A percentile compares a stretch with the other conserved stretches of the same genome.
These are phyloP conservation scores for Isabelozyma gotoi DNA, from an alignment of 805 yeast species.

Conservation along the genomic window DNA sequence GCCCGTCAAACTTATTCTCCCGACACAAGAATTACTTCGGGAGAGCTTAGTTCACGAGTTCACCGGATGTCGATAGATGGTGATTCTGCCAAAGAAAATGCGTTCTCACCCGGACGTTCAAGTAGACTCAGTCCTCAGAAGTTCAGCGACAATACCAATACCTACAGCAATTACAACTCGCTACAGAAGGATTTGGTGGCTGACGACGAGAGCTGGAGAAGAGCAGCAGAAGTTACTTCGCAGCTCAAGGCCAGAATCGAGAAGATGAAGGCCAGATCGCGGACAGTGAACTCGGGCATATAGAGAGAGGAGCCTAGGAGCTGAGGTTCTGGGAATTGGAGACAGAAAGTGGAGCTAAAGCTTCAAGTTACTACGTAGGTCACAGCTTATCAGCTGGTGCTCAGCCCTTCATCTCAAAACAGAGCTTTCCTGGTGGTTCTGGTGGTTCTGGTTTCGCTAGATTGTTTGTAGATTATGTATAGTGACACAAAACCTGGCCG, in stretches of 20 bases:
- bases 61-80: slow-evolving; percentile 39
- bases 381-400: no score
- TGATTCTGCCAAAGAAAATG: not conserved
- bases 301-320: slow-evolving; percentile 14
- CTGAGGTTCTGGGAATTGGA: no score
- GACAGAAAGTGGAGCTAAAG: no score
- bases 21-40: slow-evolving; percentile 22
- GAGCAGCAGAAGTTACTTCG: slow-evolving; percentile 87
- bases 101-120: not conserved
- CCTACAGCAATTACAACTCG: slow-evolving; percentile 3
- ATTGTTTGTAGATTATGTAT: not conserved
- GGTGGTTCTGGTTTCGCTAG: not conserved
- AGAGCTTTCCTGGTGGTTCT: no score
- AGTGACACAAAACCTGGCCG: not conserved
- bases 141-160: slow-evolving; percentile 12
- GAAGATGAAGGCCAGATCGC: slow-evolving; percentile 73
- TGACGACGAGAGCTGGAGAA: slow-evolving; percentile 75
- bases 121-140: slow-evolving; percentile 14
- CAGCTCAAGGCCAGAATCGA: slow-evolving; percentile 85
- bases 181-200: slow-evolving; percentile 34
- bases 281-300: slow-evolving; percentile 14
- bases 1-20: not conserved
- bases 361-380: no score
- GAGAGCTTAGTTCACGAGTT: slow-evolving; percentile 42
- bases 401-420: no score